Conservation (phyloP, 306 rosid genomes). For the Quercus cerris region DNA sequence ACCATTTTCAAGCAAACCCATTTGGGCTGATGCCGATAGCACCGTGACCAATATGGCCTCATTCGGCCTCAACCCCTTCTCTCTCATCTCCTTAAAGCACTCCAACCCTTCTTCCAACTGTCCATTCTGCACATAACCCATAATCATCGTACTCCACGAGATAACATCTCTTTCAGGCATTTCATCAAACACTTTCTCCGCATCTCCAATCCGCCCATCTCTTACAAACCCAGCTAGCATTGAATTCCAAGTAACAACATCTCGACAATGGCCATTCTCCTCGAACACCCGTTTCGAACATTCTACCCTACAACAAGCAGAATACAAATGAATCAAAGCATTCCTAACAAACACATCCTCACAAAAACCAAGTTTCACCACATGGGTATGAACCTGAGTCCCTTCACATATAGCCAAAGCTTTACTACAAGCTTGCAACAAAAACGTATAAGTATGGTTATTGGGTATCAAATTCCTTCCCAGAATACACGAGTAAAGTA, state of each 20-base stretch:
- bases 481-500: slow-evolving; percentile 40
- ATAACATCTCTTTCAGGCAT: slow-evolving; percentile 65
- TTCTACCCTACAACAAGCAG: slow-evolving; percentile 31
- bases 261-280: slow-evolving; percentile 40
- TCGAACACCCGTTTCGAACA: slow-evolving; percentile 48
- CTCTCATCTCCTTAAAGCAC: slow-evolving; percentile 55
- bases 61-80: slow-evolving; percentile 43
- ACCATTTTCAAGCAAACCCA: slow-evolving; percentile 66
- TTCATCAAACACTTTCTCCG: slow-evolving; percentile 64
- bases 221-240: slow-evolving; percentile 49
- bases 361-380: slow-evolving; percentile 48
- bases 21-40: slow-evolving; percentile 57
- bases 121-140: slow-evolving; percentile 76
- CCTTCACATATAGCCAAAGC: slow-evolving; percentile 47
- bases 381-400: slow-evolving; percentile 49
- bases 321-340: slow-evolving; percentile 61
- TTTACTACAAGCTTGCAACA: slow-evolving; percentile 55
- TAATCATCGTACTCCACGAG: slow-evolving; percentile 74
- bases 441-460: slow-evolving; percentile 66
- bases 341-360: slow-evolving; percentile 54
- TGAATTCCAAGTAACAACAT: slow-evolving; percentile 77
- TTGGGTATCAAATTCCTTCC: slow-evolving; percentile 44
- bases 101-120: slow-evolving; percentile 48
- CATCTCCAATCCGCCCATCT: slow-evolving; percentile 41
- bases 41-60: slow-evolving; percentile 60